Evolutionary conservation across 73 alveolate species (phyloP).

Genomic region (Paraurostyla sp.): DNA sequence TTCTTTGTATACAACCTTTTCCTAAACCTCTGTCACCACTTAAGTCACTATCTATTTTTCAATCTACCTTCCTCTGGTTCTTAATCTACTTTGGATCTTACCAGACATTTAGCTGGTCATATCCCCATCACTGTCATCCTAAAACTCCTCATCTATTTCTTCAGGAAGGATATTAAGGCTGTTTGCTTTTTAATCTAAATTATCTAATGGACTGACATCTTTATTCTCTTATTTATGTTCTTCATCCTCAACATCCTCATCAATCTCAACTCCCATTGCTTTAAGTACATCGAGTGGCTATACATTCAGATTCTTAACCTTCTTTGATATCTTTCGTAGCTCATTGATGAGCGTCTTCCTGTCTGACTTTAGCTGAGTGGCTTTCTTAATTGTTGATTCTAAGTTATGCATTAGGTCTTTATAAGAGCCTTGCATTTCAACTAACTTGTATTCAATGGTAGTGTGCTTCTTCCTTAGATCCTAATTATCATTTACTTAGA

Average conservation of each 20-base stretch:
- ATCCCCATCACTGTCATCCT: too few relatives aligned
- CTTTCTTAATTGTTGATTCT: background rate
- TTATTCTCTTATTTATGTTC: too few relatives aligned
- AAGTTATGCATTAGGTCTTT: constrained; percentile 10
- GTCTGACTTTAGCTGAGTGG: background rate
- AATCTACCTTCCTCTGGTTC: too few relatives aligned
- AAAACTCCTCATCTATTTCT: too few relatives aligned
- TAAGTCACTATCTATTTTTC: background rate
- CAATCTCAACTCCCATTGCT: too few relatives aligned
- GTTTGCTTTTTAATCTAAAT: too few relatives aligned
- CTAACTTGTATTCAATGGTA: background rate
- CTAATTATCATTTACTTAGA: background rate
- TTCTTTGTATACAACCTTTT: background rate
- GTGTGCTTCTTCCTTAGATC: background rate
- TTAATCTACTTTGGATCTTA: too few relatives aligned
- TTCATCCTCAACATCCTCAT: too few relatives aligned
- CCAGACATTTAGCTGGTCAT: too few relatives aligned
- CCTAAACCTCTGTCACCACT: background rate
- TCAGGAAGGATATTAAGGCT: too few relatives aligned
- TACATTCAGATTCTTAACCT: background rate
- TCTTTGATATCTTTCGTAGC: background rate
- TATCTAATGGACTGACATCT: too few relatives aligned
- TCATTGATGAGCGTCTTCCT: constrained; percentile 3
- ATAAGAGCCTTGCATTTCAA: background rate
- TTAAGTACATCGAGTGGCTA: too few relatives aligned